Conservation (phyloP, 1,284 basidiomycete species). For the Rhodofomes roseus region DNA sequence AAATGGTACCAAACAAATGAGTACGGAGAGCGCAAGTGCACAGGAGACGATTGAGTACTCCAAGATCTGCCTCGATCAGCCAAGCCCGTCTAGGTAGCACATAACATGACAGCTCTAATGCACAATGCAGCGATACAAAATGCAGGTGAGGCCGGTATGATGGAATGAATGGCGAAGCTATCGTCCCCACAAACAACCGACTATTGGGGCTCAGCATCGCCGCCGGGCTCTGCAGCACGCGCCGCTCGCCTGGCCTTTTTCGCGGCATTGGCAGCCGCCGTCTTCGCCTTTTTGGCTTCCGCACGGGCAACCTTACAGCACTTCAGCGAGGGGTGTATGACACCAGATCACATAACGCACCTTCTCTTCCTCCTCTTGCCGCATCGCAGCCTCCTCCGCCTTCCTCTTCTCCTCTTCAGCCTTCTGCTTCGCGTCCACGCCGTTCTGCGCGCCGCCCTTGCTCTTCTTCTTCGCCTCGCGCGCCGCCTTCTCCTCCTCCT, state of each 20-base stretch:
- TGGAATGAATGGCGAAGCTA: no score
- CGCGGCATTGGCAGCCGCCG: conserved; percentile 83
- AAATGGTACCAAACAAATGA: no score
- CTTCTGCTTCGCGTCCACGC: conserved; percentile 53
- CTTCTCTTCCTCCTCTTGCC: conserved; percentile 65
- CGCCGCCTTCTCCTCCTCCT: conserved; percentile 94
- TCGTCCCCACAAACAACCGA: not conserved
- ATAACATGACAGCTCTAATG: no score
- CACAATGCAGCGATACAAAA: no score
- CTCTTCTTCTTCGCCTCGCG: conserved; percentile 90
- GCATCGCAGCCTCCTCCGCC: conserved; percentile 64
- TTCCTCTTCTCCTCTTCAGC: conserved; percentile 74
- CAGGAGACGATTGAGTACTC: no score
- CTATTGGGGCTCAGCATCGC: not conserved
- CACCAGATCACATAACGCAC: conserved; percentile 28
- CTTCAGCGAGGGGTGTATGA: conserved; percentile 2
- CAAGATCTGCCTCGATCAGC: no score
- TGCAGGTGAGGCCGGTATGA: no score
- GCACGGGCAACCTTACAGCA: conserved; percentile 55
- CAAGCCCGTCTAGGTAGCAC: no score
- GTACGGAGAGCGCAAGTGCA: no score
- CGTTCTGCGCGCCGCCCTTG: conserved; percentile 40
- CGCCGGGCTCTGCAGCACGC: conserved; percentile 27
- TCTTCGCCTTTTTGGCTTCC: conserved; percentile 82
- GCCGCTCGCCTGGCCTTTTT: conserved; percentile 88